Percentiles rank a stretch among this genome's conserved stretches.
Conservation (phyloP, 2,329 filamentous ascomycete genomes). For the Moelleriella libera region DNA sequence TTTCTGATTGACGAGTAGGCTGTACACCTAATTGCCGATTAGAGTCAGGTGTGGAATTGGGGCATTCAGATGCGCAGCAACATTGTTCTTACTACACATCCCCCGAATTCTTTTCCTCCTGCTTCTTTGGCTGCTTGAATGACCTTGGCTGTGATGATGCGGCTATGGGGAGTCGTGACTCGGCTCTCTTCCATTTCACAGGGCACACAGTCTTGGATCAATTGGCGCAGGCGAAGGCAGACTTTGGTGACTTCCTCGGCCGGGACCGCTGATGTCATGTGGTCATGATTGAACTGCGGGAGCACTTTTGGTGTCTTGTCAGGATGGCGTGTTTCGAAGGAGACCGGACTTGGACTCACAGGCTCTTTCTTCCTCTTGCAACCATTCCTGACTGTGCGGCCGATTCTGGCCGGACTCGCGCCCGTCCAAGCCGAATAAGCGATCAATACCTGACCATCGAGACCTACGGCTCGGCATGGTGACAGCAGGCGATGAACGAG, state of each 20-base stretch:
- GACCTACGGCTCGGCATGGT: conserved; percentile 8
- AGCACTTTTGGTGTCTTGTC: conserved; percentile 36
- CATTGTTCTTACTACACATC: conserved; percentile 48
- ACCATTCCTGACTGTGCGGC: conserved; percentile 14
- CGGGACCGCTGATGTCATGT: conserved; percentile 52
- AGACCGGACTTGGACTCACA: conserved; percentile 19
- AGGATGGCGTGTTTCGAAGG: background rate
- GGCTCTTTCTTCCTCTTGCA: conserved; percentile 29
- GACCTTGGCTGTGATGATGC: conserved; percentile 69
- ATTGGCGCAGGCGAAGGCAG: conserved; percentile 77
- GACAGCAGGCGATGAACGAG: background rate
- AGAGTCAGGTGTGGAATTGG: background rate
- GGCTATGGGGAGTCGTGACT: conserved; percentile 70
- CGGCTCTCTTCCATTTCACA: conserved; percentile 71
- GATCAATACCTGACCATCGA: conserved; percentile 16
- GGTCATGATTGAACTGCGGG: conserved; percentile 43
- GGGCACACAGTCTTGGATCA: conserved; percentile 78
- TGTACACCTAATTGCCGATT: conserved; percentile 39
- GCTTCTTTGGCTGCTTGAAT: conserved; percentile 70
- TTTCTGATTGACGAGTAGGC: conserved; percentile 55
- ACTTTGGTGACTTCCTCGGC: conserved; percentile 76
- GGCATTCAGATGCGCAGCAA: background rate
- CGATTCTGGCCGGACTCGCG: conserved; percentile 5
- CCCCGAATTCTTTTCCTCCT: conserved; percentile 56
- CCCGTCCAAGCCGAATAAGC: conserved; percentile 12